Evolutionary conservation across 306 rosid species (phyloP), one percentile per base, ranked within the genome.

Genomic region (Lathyrus aphaca): DNA sequence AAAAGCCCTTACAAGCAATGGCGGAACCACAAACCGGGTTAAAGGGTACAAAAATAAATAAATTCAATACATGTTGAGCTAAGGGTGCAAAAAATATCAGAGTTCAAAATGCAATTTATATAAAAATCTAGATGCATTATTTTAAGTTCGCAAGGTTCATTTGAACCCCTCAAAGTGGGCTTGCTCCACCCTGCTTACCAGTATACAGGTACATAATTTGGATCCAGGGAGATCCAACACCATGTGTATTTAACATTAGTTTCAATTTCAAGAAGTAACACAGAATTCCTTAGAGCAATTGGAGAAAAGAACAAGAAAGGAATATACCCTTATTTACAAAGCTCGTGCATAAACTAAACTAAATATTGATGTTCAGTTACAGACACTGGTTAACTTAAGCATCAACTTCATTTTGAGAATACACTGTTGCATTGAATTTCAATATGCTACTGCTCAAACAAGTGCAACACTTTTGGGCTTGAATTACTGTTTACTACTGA

Each of bases 371-470:
- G 54, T 54, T 19, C 58, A 45, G 37, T 64, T 0, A 42, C 38
- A 45, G 46, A 39, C 15, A 51, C 40, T 38, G 46, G 30, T 49
- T 3, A 17, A 49, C 55, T 44, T 54, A 74, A 55, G 59, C 11
- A 60, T 44, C 19, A 74, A 44, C 79, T 45, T 48, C 54, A 23
- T 46, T 32, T 6, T 12, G 49, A 30, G 40, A 18, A 74, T 25
- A 64, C 18, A 53, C 42, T 19, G 32, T 65, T 30, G 25, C 29
- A 66, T 55, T n/a, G 25, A 74, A 18, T 42, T 60, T 64, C 60
- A 64, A 74, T 53, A 65, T 32, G 57, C 59, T 65, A 74, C 67
- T 66, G 13, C 62, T 63, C 66, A 64, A 42, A 64, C 64, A 23
- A 40, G 46, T 53, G 11, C 32, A 8, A 18, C 14, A 51, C 10